phyloP scores from a whole-genome alignment of 352 stramenopile species.

The Phytophthora quininea region DNA sequence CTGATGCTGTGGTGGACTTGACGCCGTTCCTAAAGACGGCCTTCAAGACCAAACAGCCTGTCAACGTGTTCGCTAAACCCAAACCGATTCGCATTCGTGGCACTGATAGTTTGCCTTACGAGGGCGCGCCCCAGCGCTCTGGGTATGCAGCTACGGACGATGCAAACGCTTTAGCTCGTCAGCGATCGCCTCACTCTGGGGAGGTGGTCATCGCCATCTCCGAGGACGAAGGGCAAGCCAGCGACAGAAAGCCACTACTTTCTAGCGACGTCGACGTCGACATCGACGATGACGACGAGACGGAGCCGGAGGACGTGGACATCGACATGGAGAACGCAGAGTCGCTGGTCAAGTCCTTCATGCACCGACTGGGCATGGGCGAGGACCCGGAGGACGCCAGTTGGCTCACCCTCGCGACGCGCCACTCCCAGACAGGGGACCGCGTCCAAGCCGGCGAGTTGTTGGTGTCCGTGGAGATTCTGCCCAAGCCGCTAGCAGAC shows the following conservation, averaged over 20 bases:
- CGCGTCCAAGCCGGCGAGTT: conserved; percentile 68
- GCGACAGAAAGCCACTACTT: conserved; percentile 33
- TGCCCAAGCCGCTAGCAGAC: conserved; percentile 60
- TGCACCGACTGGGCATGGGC: conserved; percentile 77
- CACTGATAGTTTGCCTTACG: conserved; percentile 37
- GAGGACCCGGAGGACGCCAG: conserved; percentile 77
- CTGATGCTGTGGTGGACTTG: conserved; percentile 74
- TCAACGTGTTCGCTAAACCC: conserved; percentile 81
- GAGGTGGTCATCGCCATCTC: conserved; percentile 36
- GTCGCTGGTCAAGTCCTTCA: conserved; percentile 74
- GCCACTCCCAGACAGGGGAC: conserved; percentile 61
- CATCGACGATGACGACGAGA: conserved; percentile 33
- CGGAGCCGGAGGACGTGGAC: conserved; percentile 28
- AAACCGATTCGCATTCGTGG: conserved; percentile 61
- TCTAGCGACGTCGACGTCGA: conserved; percentile 11
- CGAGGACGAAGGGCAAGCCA: conserved; percentile 24
- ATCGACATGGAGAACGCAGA: conserved; percentile 66
- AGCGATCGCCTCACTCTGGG: conserved; percentile 20
- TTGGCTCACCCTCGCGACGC: conserved; percentile 79
- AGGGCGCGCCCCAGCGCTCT: conserved; percentile 19
- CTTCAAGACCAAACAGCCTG: conserved; percentile 67
- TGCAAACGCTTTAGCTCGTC: conserved; percentile 22
- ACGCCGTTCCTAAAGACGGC: conserved; percentile 67
- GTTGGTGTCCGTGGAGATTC: conserved; percentile 76
- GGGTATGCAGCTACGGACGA: conserved; percentile 39